A percentile compares a stretch with the other conserved stretches of the same genome.
phyloP scores from a whole-genome alignment of 73 alveolate genomes.

The Paramecium sonneborni region DNA sequence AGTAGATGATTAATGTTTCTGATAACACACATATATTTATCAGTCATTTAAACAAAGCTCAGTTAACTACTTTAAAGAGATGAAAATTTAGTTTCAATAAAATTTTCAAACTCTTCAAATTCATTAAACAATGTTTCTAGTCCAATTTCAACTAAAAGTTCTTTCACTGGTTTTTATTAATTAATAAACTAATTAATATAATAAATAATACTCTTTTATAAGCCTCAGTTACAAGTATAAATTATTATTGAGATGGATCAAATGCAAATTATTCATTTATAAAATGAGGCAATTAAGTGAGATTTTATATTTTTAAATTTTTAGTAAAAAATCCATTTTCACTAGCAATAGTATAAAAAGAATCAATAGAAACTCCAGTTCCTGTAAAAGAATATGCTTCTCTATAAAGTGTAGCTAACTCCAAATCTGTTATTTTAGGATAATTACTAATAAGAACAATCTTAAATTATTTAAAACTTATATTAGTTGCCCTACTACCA shows the following conservation, averaged over 20 bases:
- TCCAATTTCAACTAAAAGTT: constrained; percentile 2
- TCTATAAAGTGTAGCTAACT: not conserved
- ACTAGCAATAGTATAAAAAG: constrained; percentile 35
- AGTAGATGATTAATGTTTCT: not conserved
- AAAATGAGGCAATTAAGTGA: not conserved
- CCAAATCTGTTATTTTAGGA: constrained; percentile 39
- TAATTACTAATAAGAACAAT: constrained; percentile 17
- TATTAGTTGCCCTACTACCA: constrained; percentile 19
- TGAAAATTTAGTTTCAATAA: not conserved
- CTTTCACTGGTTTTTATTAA: not conserved
- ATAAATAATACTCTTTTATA: constrained; percentile 10
- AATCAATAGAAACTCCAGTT: constrained; percentile 43
- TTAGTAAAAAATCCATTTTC: constrained; percentile 30
- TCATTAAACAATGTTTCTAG: not conserved
- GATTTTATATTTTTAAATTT: not conserved
- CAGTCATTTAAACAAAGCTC: not conserved
- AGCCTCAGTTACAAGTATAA: constrained; percentile 19
- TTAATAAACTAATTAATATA: not conserved
- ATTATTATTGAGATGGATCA: not conserved
- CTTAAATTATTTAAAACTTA: constrained; percentile 3
- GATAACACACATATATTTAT: not conserved
- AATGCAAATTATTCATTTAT: not conserved
- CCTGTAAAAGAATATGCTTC: constrained; percentile 41
- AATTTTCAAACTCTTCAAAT: not conserved
- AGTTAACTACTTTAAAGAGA: not conserved